Conservation (phyloP, 768 basidiomycete genomes). For the Rhodocollybia butyracea region DNA sequence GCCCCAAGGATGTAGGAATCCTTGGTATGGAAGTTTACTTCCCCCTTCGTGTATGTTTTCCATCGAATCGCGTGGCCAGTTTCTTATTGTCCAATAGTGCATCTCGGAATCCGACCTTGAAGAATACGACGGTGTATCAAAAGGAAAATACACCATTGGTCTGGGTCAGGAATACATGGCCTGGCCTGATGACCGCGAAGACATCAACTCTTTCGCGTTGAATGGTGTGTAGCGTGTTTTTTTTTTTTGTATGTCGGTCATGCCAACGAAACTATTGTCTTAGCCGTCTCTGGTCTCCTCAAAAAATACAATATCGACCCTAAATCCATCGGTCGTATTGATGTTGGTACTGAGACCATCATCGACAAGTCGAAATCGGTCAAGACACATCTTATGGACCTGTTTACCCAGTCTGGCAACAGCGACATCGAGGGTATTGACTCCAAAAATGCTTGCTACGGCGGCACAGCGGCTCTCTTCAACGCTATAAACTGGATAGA, state of each 20-base stretch:
- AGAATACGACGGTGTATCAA: constrained; percentile 87
- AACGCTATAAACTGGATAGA: constrained; percentile 99
- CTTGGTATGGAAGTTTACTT: constrained; percentile 94
- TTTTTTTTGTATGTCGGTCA: not conserved
- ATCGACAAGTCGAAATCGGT: constrained; percentile 99
- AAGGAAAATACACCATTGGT: constrained; percentile 99
- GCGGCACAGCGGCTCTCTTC: constrained; percentile 97
- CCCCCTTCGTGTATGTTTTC: constrained; percentile 71
- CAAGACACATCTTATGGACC: constrained; percentile 98
- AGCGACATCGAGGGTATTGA: constrained; percentile 98
- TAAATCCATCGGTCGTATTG: constrained; percentile 93
- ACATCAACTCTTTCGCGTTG: constrained; percentile 97
- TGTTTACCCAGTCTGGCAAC: constrained; percentile 91
- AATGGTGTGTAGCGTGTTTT: constrained; percentile 57
- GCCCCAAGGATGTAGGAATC: constrained; percentile 92
- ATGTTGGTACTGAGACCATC: constrained; percentile 98
- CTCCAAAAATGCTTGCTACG: constrained; percentile 99
- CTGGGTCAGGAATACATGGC: constrained; percentile 98
- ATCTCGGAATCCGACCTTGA: constrained; percentile 96
- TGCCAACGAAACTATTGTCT: constrained; percentile 7
- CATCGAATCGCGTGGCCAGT: not conserved
- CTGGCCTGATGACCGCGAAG: constrained; percentile 97
- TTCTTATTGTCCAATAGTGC: constrained; percentile 52
- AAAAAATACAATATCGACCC: constrained; percentile 96
- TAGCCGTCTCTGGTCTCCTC: constrained; percentile 86